Percentiles rank a stretch among this genome's conserved stretches.
phyloP scores from a whole-genome alignment of 805 yeast species.

The Brettanomyces nanus region DNA sequence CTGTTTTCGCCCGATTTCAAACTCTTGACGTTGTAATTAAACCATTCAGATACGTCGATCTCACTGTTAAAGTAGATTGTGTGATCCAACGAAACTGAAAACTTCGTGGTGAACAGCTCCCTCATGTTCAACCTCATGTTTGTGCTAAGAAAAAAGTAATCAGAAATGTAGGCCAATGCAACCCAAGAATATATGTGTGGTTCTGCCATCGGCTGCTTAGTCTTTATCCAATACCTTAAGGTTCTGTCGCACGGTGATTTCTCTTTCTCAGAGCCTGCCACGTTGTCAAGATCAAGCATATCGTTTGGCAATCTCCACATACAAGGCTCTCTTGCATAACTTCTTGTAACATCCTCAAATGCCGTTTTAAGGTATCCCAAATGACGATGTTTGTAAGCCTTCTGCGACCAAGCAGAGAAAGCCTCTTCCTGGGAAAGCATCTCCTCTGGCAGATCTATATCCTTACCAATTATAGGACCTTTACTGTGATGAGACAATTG shows the following conservation, averaged over 20 bases:
- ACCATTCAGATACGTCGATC: constrained; percentile 36
- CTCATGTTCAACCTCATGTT: constrained; percentile 43
- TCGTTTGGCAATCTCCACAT: constrained; percentile 26
- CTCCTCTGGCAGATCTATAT: constrained; percentile 21
- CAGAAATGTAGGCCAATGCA: constrained; percentile 53
- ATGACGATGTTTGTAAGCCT: constrained; percentile 14
- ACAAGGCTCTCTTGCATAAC: constrained; percentile 27
- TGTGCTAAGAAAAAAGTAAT: constrained; percentile 44
- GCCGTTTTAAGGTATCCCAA: constrained; percentile 18
- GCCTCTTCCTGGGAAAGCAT: constrained; percentile 22
- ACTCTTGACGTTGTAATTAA: constrained; percentile 39
- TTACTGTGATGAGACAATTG: constrained; percentile 22
- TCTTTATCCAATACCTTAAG: constrained; percentile 25
- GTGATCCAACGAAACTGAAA: constrained; percentile 60
- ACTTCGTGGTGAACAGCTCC: constrained; percentile 36
- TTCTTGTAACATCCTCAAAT: constrained; percentile 14
- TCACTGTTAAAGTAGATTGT: constrained; percentile 55
- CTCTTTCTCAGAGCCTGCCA: constrained; percentile 13
- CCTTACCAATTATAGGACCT: constrained; percentile 23
- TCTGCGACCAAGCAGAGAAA: constrained; percentile 22
- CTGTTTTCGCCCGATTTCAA: constrained; percentile 44
- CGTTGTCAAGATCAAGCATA: constrained; percentile 24
- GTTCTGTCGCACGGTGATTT: constrained; percentile 17
- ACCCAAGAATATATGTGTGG: constrained; percentile 38
- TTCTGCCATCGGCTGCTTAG: constrained; percentile 17